Base-by-base conservation (phyloP, 495 filamentous ascomycete species). In the Xylaria flabelliformis region DNA sequence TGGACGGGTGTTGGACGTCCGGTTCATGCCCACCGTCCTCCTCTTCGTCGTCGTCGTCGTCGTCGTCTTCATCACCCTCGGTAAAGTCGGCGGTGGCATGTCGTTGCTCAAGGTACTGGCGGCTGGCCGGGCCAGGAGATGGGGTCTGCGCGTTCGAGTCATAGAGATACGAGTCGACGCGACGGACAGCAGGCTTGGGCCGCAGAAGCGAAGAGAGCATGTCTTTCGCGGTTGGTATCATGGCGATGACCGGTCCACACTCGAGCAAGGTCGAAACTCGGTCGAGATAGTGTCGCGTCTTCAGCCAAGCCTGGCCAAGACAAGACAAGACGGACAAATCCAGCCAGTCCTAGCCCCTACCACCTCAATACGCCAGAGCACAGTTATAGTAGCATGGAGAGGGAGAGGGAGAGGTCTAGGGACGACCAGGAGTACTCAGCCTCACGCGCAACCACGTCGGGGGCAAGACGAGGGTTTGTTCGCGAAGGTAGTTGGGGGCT, bases 41-140 rank as follows among this genome's bases (percentile, higher is more conserved):
- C 2, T 59, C 61, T 0, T 56, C 46, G 0, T 64, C 85, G 17
- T 80, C 83, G 75, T 88, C 86, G 44, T 88, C 86, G 44, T 56
- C 69, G 6, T 72, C 63, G 7, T 71, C 78, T 6, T 79, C 85
- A 9, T 86, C 83, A 17, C 80, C 83, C 77, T 88, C 86, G 48
- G 86, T 89, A 44, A 86, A 89, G 73, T 89, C 87, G 55, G 86
- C 87, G n/a, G 85, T 86, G 51, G 86, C 85, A 76, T 86, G 85
- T 69, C 81, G 85, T 66, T 81, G 80, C 15, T 76, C 79, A 39
- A 69, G 76, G 72, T 84, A 82, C 41, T 81, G 77, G 70, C 73
- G 78, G 61, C 75, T 72, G 50, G 76, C 75, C 61, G 82, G 76
- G 56, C 76, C 77, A 55, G 78, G 78, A 13, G 79, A 80, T 7